Base-by-base conservation (phyloP, 2,329 filamentous ascomycete genomes). In the Chaetomium sp. region DNA sequence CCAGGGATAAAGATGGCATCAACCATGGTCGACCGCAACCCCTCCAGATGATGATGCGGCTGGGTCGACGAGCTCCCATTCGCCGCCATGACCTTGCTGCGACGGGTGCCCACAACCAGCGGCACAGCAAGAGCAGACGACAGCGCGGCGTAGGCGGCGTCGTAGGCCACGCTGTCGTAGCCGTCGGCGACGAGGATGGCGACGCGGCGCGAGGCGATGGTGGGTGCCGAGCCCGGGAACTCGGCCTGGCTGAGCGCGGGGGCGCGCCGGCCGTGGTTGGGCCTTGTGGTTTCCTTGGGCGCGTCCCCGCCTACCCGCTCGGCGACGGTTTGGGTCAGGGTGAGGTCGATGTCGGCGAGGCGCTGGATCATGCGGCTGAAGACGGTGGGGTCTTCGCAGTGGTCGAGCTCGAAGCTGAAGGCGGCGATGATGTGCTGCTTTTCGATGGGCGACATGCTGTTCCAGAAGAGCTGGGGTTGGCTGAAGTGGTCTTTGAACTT, bases 391-490 rank as follows among this genome's bases (percentile, higher is more conserved):
- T 95, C 91, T 25, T 94, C 90, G 73, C 91, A 95, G 75, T 94
- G 91, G 72, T 93, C 90, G 1, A 95, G 80, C 76, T 92, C 90
- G 72, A 92, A 92, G 3, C 81, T 80, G 12, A 91, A 81, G 0
- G 89, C 86, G 42, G 78, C 79, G 31, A 80, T 78, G 19, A 90
- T 76, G 73, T 92, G 89, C 13, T 73, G 72, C 77, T 90, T 87
- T 76, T 94, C 91, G 3, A 86, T 79, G 0, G 82, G 77, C 0
- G 86, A 85, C 69, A 94, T 76, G 19, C 89, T 93, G 79, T 94
- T 94, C 79, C 87, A 94, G 79, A 95, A 95, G 1, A 94, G 80
- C 73, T 93, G 90, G 0, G 91, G 90, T 75, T 95, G 91, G 57
- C 84, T 88, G 76, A 85, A 86, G 74, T 94, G 90, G 67, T 95